Conservation (phyloP, 2,329 filamentous ascomycete species). For the Fusarium redolens region DNA sequence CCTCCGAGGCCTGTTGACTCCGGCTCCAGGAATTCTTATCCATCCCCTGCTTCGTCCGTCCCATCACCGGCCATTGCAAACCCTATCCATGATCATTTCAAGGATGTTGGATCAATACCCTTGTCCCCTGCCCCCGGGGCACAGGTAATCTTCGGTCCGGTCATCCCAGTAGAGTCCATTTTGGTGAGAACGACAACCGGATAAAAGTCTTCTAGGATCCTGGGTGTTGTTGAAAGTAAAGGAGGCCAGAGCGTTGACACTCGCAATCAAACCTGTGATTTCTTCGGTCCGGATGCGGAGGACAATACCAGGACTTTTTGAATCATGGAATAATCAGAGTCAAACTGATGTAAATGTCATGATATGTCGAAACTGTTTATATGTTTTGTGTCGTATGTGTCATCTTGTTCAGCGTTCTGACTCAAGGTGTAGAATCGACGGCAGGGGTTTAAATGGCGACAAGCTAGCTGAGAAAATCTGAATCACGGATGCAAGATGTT, state of each 20-base stretch:
- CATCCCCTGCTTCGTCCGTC: slow-evolving; percentile 33
- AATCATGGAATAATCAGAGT: not conserved
- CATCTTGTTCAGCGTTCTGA: slow-evolving; percentile 5
- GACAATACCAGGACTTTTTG: slow-evolving; percentile 7
- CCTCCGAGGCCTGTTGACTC: slow-evolving; percentile 14
- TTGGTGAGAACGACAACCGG: slow-evolving; percentile 35
- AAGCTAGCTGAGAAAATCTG: slow-evolving; percentile 13
- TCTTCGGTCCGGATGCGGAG: slow-evolving; percentile 27
- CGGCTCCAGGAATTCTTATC: slow-evolving; percentile 45
- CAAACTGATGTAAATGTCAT: not conserved
- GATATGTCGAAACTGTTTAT: slow-evolving; percentile 1
- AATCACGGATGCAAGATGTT: slow-evolving; percentile 13
- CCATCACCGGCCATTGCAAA: slow-evolving; percentile 30
- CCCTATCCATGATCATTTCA: slow-evolving; percentile 39
- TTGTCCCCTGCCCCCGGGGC: slow-evolving; percentile 37
- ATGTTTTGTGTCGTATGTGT: slow-evolving; percentile 1
- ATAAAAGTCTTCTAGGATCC: slow-evolving; percentile 41
- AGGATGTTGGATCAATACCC: slow-evolving; percentile 31
- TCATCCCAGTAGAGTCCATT: slow-evolving; percentile 32
- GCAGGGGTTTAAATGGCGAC: slow-evolving; percentile 15
- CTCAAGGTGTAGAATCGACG: slow-evolving; percentile 7
- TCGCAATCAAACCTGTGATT: slow-evolving; percentile 39
- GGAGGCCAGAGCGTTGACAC: slow-evolving; percentile 34
- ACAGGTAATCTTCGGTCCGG: slow-evolving; percentile 43
- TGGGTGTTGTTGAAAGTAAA: slow-evolving; percentile 15